Conservation (phyloP, 768 basidiomycete species). For the Hypsizygus marmoreus region DNA sequence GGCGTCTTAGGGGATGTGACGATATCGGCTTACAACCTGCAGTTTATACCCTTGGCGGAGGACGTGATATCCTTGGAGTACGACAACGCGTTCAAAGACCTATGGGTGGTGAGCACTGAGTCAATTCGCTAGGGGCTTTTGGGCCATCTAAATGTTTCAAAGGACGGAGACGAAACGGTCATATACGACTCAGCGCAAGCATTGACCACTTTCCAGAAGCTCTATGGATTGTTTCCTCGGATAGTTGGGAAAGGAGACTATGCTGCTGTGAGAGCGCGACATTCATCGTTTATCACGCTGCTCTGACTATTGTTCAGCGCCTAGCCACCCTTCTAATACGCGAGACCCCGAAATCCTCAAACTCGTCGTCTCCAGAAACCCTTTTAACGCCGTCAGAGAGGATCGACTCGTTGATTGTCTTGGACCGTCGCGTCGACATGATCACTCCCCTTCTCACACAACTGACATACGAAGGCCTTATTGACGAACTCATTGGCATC, state of each 20-base stretch:
- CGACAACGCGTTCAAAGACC: slow-evolving; percentile 82
- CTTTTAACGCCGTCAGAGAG: slow-evolving; percentile 52
- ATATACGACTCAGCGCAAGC: slow-evolving; percentile 90
- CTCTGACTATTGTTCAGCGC: slow-evolving; percentile 47
- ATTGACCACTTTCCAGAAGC: slow-evolving; percentile 75
- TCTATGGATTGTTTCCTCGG: slow-evolving; percentile 89
- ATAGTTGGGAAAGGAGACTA: slow-evolving; percentile 93
- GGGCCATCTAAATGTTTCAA: not conserved
- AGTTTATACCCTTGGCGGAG: slow-evolving; percentile 91
- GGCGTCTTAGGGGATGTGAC: slow-evolving; percentile 97
- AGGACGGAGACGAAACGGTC: slow-evolving; percentile 94
- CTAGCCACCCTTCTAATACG: slow-evolving; percentile 72
- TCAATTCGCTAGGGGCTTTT: slow-evolving; percentile 11
- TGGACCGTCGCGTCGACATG: slow-evolving; percentile 93
- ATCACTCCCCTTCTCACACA: slow-evolving; percentile 95
- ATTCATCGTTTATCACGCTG: slow-evolving; percentile 6
- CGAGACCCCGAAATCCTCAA: slow-evolving; percentile 46
- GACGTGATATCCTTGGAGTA: slow-evolving; percentile 92
- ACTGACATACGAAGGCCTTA: slow-evolving; percentile 93
- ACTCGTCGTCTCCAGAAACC: slow-evolving; percentile 37
- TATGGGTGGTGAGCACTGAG: slow-evolving; percentile 83
- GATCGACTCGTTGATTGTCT: slow-evolving; percentile 83
- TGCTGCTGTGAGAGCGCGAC: slow-evolving; percentile 56
- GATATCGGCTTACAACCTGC: slow-evolving; percentile 85
- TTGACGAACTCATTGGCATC: slow-evolving; percentile 91